Base-by-base conservation (phyloP, 163 green algal genomes). In the Chlorella variabilis region DNA sequence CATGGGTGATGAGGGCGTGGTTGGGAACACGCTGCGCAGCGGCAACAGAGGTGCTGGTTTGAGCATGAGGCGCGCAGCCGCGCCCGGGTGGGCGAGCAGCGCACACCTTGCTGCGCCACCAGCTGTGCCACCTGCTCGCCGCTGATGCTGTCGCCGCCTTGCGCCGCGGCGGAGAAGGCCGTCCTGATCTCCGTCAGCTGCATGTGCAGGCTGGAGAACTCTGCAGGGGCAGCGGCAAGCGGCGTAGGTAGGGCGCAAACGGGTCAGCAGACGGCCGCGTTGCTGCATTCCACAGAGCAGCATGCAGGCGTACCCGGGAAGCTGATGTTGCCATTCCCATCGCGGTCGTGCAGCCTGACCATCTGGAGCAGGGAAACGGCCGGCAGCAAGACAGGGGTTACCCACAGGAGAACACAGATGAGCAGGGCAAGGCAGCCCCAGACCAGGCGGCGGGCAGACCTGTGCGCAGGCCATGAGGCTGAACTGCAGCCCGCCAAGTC, bases 31-130 rank as follows among this genome's bases (percentile, higher is more conserved):
- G n/a, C n/a, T n/a, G n/a, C n/a, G n/a, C 45, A 54, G 45, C 45
- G 45, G 45, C 45, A 54, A 15, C 45, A 15, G 45, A 11, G 45
- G 45, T n/a, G 45, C 45, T 11, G 45, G 11, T 54, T 54, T 54
- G 11, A 54, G 15, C 15, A 15, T 11, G 45, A 54, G 45, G 45
- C 45, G 15, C 45, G n/a, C 45, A 54, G 45, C n/a, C n/a, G n/a
- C n/a, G n/a, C n/a, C 29, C 39, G 2, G 31, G 11, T 11, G 45
- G 45, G 11, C 45, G 11, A 54, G 45, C 45, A 15, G 45, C 45
- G n/a, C 45, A 15, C 73, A 80, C 73, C 73, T 70, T 80, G 73
- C 73, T 66, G 31, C 29, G 41, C 54, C n/a, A 80, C 34, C 27
- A 80, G 36, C 36, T 80, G 73, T 25, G 65, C 31, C 36, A 69